phyloP scores from a whole-genome alignment of 345 rosid genomes.

The Hevea brasiliensis region DNA sequence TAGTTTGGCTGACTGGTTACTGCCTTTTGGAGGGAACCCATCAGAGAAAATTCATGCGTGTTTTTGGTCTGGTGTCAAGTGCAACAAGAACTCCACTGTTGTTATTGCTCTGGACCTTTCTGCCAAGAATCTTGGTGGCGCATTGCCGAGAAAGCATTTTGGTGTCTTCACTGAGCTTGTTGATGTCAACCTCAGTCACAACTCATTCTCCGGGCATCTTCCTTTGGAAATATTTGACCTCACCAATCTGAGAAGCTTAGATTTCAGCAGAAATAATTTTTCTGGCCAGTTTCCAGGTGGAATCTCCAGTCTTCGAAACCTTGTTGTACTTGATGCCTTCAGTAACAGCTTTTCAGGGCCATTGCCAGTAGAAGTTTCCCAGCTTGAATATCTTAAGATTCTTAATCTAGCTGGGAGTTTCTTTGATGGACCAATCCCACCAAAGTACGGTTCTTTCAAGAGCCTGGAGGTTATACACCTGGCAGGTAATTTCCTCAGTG shows the following conservation, averaged over 20 bases:
- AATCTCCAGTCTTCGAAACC: slow-evolving; percentile 44
- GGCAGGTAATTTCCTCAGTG: slow-evolving; percentile 72
- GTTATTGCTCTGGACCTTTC: slow-evolving; percentile 66
- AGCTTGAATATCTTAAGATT: slow-evolving; percentile 56
- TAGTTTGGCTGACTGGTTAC: slow-evolving; percentile 65
- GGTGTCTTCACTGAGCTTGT: slow-evolving; percentile 61
- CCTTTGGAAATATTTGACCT: slow-evolving; percentile 61
- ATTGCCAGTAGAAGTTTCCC: slow-evolving; percentile 55
- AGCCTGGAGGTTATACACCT: slow-evolving; percentile 74
- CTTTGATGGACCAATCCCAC: slow-evolving; percentile 80
- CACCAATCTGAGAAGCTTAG: slow-evolving; percentile 57
- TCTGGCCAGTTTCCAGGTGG: slow-evolving; percentile 64
- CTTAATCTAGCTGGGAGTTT: slow-evolving; percentile 91
- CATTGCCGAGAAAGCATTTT: slow-evolving; percentile 49
- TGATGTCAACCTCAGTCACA: slow-evolving; percentile 78
- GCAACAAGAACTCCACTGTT: slow-evolving; percentile 57
- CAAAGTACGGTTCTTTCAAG: slow-evolving; percentile 65
- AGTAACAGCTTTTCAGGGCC: slow-evolving; percentile 91
- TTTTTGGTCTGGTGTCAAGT: slow-evolving; percentile 83
- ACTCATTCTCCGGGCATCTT: slow-evolving; percentile 67
- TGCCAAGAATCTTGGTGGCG: slow-evolving; percentile 59
- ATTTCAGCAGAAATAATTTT: slow-evolving; percentile 83
- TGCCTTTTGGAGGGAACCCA: slow-evolving; percentile 37
- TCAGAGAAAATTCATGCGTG: slow-evolving; percentile 45
- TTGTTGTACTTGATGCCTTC: slow-evolving; percentile 66